Conservation (phyloP, 208 protist genomes). For the Polymyxa betae region DNA sequence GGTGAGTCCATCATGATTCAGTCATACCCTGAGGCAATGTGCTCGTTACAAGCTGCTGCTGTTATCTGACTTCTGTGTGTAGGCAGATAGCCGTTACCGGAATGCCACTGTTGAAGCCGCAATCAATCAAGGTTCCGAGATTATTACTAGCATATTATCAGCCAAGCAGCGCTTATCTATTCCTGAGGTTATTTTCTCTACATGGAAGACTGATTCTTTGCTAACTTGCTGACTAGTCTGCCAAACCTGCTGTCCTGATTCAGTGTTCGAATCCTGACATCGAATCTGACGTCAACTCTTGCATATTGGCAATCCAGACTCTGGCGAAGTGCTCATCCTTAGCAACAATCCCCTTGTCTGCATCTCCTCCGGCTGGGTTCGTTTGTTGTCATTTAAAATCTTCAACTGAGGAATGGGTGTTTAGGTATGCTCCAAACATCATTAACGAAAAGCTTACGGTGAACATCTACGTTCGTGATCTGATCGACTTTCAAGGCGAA, state of each 20-base stretch:
- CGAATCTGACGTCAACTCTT: neutral
- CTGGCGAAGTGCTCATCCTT: neutral
- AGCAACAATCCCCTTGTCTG: neutral
- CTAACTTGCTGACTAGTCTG: neutral
- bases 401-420: neutral
- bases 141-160: neutral
- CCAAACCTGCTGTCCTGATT: neutral
- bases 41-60: neutral
- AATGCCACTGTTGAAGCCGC: neutral
- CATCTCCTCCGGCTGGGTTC: neutral
- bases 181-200: neutral
- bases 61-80: too few species aligned
- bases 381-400: neutral
- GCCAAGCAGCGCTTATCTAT: neutral
- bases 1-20: conserved; percentile 65
- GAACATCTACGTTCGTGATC: neutral
- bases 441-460: neutral
- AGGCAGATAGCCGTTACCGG: too few species aligned
- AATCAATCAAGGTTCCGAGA: neutral
- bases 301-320: neutral
- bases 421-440: neutral
- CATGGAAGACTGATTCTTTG: neutral
- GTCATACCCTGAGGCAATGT: conserved; percentile 45
- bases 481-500: conserved; percentile 12
- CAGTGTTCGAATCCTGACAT: neutral